Evolutionary conservation across 176 grass and related monocot species (phyloP).

Genomic region (Echinochloa phyllopogon): DNA sequence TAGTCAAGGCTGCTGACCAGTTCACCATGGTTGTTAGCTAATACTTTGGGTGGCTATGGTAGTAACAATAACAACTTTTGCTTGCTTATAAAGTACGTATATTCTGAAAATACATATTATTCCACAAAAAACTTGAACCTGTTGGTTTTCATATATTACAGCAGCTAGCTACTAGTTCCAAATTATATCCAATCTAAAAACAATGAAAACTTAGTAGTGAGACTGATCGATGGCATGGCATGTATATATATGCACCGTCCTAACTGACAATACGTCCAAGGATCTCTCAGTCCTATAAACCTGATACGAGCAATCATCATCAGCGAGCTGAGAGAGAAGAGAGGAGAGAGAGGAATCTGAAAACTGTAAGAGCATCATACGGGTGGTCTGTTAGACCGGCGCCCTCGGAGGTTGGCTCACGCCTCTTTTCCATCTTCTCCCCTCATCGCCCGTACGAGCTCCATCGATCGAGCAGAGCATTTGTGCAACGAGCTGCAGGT

Average conservation of each 20-base stretch:
- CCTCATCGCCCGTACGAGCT: background rate
- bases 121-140: background rate
- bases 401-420: constrained; percentile 47
- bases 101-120: background rate
- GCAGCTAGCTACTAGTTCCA: background rate
- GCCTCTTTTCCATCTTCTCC: constrained; percentile 22
- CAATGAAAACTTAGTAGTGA: background rate
- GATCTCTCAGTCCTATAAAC: constrained; percentile 12
- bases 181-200: background rate
- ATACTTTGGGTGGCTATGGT: background rate
- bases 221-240: background rate
- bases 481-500: background rate
- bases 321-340: background rate
- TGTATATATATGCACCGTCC: background rate
- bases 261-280: constrained; percentile 43
- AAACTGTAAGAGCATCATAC: constrained; percentile 46
- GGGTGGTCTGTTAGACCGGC: constrained; percentile 46
- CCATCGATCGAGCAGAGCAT: background rate
- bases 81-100: background rate
- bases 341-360: background rate
- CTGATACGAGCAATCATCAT: constrained; percentile 44
- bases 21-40: too few species aligned
- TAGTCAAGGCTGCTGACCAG: background rate
- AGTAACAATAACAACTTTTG: background rate
- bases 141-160: background rate